Evolutionary conservation across 768 basidiomycete species (phyloP).

Genomic region (Hypsizygus marmoreus): DNA sequence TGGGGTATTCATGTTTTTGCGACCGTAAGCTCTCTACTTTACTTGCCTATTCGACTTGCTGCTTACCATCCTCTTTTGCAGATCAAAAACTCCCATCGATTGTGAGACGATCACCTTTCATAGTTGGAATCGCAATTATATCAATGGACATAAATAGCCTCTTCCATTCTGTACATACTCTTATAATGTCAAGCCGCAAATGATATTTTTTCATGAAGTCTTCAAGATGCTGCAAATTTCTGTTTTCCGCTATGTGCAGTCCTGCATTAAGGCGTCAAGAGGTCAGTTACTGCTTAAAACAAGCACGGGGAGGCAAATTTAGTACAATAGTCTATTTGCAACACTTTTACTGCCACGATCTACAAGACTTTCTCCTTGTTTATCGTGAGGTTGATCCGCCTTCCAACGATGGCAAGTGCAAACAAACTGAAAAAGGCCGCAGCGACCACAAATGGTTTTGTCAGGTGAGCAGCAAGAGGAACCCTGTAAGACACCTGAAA

Average conservation of each 20-base stretch:
- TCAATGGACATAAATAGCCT: constrained; percentile 12
- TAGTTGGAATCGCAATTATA: constrained; percentile 15
- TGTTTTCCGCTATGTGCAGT: no score
- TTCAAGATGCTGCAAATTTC: no score
- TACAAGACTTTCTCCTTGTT: constrained; percentile 43
- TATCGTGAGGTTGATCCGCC: constrained; percentile 51
- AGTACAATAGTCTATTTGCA: constrained; percentile 10
- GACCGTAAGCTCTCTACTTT: no score
- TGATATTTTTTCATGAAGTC: no score
- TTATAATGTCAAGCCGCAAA: no score
- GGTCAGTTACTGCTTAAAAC: no score
- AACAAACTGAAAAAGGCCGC: constrained; percentile 72
- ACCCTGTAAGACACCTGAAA: constrained; percentile 86
- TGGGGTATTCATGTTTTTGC: constrained; percentile 52
- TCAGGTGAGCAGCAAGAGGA: constrained; percentile 75
- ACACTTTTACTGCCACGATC: constrained; percentile 12
- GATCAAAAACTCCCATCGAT: constrained; percentile 34
- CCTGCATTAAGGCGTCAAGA: no score
- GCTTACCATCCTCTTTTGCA: constrained; percentile 13
- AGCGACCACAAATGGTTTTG: constrained; percentile 82
- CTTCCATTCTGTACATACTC: no score
- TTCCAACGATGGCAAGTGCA: constrained; percentile 41
- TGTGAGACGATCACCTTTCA: constrained; percentile 17
- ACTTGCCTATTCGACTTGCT: constrained; percentile 10
- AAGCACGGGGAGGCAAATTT: no score